Percentiles rank a stretch among this genome's conserved stretches.
These are phyloP conservation scores for Penicillium fimorum DNA, from an alignment of 495 filamentous ascomycete species.

Conservation along the genomic window DNA sequence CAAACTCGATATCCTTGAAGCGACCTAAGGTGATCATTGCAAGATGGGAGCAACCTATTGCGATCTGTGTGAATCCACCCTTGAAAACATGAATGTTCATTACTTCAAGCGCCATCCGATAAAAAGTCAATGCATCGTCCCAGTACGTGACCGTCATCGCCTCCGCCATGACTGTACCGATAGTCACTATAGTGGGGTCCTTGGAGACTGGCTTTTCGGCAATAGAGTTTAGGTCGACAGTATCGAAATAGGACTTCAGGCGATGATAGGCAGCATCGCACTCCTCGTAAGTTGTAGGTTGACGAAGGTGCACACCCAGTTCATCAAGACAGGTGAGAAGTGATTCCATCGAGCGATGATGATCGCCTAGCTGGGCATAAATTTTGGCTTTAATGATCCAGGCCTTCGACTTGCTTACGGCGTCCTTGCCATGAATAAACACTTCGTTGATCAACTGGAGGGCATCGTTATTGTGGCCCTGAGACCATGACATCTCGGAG, in stretches of 20 bases:
- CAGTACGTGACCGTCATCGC: slow-evolving; percentile 80
- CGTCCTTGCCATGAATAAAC: slow-evolving; percentile 61
- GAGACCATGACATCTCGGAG: slow-evolving; percentile 79
- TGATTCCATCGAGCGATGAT: slow-evolving; percentile 61
- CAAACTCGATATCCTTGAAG: slow-evolving; percentile 70
- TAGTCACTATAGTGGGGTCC: slow-evolving; percentile 58
- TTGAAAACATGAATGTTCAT: slow-evolving; percentile 63
- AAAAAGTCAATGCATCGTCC: slow-evolving; percentile 73
- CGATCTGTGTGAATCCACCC: slow-evolving; percentile 69
- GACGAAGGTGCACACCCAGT: slow-evolving; percentile 62
- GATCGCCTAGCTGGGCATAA: slow-evolving; percentile 68
- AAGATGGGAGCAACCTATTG: slow-evolving; percentile 73
- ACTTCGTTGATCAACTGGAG: slow-evolving; percentile 61
- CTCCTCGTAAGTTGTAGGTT: slow-evolving; percentile 65
- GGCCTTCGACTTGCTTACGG: slow-evolving; percentile 73
- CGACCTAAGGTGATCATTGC: slow-evolving; percentile 70
- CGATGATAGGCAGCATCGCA: slow-evolving; percentile 70
- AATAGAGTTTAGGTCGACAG: slow-evolving; percentile 55
- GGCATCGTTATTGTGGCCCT: slow-evolving; percentile 63
- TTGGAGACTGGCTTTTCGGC: slow-evolving; percentile 49
- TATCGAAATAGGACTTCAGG: slow-evolving; percentile 57
- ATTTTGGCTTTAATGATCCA: slow-evolving; percentile 78
- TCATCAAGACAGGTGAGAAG: slow-evolving; percentile 66
- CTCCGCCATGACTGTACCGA: slow-evolving; percentile 74
- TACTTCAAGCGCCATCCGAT: slow-evolving; percentile 70